Evolutionary conservation across 768 basidiomycete species (phyloP).

Genomic region (Tricholoma bakamatsutake): DNA sequence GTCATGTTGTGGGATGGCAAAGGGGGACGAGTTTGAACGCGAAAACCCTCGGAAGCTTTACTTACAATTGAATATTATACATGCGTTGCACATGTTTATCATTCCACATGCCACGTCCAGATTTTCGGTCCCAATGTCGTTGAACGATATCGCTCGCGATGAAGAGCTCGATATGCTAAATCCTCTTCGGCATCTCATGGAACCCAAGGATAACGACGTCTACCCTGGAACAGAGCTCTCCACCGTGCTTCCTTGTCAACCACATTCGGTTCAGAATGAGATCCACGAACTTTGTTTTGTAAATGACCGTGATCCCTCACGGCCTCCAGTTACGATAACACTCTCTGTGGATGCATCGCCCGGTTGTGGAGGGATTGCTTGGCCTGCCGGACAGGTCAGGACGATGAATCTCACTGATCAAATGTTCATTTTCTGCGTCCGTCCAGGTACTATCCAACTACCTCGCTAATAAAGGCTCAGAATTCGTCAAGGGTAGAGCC

Average conservation of each 20-base stretch:
- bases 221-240: slow-evolving; percentile 11
- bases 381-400: slow-evolving; percentile 86
- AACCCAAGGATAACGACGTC: slow-evolving; percentile 24
- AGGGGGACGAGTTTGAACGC: slow-evolving; percentile 4
- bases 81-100: slow-evolving; percentile 29
- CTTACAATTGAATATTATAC: not conserved
- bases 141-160: slow-evolving; percentile 37
- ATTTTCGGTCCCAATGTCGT: not conserved
- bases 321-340: slow-evolving; percentile 33
- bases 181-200: slow-evolving; percentile 57
- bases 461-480: slow-evolving; percentile 49
- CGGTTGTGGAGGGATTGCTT: slow-evolving; percentile 88
- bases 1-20: slow-evolving; percentile 8
- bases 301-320: slow-evolving; percentile 7
- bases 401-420: slow-evolving; percentile 6
- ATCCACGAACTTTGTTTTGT: slow-evolving; percentile 40
- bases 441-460: slow-evolving; percentile 74
- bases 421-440: slow-evolving; percentile 4
- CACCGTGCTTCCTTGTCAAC: slow-evolving; percentile 47
- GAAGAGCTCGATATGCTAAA: slow-evolving; percentile 51
- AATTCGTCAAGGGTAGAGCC: slow-evolving; percentile 45
- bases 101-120: not conserved
- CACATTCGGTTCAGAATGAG: slow-evolving; percentile 42
- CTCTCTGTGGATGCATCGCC: slow-evolving; percentile 74
- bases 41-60: slow-evolving; percentile 5